Percentiles rank a stretch among this genome's conserved stretches.
These are phyloP conservation scores for Cercospora beticola DNA, from an alignment of 2,329 filamentous ascomycete species.

Conservation along the genomic window DNA sequence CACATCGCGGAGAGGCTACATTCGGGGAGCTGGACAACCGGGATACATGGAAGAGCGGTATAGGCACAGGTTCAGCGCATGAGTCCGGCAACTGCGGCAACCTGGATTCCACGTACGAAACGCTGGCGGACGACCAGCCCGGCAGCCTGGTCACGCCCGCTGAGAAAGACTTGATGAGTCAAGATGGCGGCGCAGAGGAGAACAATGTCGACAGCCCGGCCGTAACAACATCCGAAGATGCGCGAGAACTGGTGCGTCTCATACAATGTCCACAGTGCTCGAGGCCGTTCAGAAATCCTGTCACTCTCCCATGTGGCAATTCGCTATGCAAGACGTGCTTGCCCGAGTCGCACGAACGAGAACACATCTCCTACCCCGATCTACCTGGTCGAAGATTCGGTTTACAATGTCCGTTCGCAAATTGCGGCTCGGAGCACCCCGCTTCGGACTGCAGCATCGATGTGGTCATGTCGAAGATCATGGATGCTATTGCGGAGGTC, in stretches of 20 bases:
- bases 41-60: conserved; percentile 23
- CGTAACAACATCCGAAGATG: conserved; percentile 53
- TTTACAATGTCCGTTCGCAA: conserved; percentile 69
- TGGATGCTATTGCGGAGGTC: conserved; percentile 59
- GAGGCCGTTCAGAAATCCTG: conserved; percentile 63
- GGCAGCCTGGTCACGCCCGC: conserved; percentile 56
- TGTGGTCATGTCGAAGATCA: conserved; percentile 71
- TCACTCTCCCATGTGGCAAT: conserved; percentile 79
- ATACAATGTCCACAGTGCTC: conserved; percentile 78
- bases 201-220: conserved; percentile 40
- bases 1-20: background rate
- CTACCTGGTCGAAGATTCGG: conserved; percentile 65
- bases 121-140: conserved; percentile 18
- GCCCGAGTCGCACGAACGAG: conserved; percentile 63
- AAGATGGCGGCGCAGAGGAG: conserved; percentile 66
- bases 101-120: conserved; percentile 18
- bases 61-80: conserved; percentile 12
- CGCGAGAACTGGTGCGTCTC: conserved; percentile 66
- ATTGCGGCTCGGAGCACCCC: conserved; percentile 71
- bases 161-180: conserved; percentile 81
- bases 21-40: background rate
- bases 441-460: conserved; percentile 74
- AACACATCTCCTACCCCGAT: conserved; percentile 75
- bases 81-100: conserved; percentile 17
- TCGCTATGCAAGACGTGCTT: conserved; percentile 74